Base-by-base conservation (phyloP, 2,329 filamentous ascomycete genomes). In the Cytospora piceae region DNA sequence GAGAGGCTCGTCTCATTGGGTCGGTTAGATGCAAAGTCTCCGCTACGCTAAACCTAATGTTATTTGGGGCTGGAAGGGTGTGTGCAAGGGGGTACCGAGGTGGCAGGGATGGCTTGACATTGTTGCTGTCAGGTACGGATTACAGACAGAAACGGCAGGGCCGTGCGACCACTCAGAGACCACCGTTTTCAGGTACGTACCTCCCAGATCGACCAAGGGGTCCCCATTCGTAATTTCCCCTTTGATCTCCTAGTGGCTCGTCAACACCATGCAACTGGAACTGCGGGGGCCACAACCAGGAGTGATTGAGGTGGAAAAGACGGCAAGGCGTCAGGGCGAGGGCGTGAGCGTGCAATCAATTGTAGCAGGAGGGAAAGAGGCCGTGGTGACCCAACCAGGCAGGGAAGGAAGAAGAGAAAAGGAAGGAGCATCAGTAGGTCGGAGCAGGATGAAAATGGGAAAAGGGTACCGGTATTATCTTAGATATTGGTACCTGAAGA, bases 191-290 rank as follows among this genome's bases (percentile, higher is more conserved):
- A 20, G 63, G 63, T 67, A 66, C 66, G 66, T 67, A 67, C 32
- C 34, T 53, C 2, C 58, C 51, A 60, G 58, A 64, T 57, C 34
- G 27, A 32, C 57, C 57, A 61, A 65, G 59, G 59, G 59, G 55
- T 59, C 53, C 58, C 63, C 66, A 42, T 65, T 29, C 52, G 63
- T 53, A 67, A 67, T 67, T 61, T 67, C 65, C 66, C 66, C 58
- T 59, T 55, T 49, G 53, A 57, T 34, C 51, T 52, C 46, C 54
- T 62, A 63, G 59, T 66, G 60, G 60, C 39, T 59, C 42, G 62
- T 58, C 56, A 63, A 54, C 60, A 57, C 60, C 46, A 49, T 54
- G 46, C 22, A 46, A 42, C 49, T 63, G 60, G 60, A 57, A 63
- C 60, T 53, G 60, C 60, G 57, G 53, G 60, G 60, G 60, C 52